A percentile compares a stretch with the other conserved stretches of the same genome.
Conservation (phyloP, 768 basidiomycete species). For the Collybiopsis luxurians region DNA sequence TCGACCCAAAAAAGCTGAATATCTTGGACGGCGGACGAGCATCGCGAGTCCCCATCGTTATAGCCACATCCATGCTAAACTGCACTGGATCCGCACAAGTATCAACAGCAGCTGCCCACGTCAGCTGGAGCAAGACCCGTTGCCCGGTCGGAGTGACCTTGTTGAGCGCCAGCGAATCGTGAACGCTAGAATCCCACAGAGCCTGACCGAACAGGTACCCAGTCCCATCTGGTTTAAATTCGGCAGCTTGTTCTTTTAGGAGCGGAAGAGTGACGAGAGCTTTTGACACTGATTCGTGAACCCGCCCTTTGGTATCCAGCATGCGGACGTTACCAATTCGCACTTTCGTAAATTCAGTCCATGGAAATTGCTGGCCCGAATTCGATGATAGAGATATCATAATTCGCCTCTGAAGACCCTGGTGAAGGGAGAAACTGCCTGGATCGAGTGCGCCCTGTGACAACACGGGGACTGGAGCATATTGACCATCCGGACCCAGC, state of each 20-base stretch:
- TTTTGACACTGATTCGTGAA: slow-evolving; percentile 77
- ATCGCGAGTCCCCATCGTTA: slow-evolving; percentile 82
- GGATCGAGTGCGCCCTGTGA: slow-evolving; percentile 74
- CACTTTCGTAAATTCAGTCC: slow-evolving; percentile 76
- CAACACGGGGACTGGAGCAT: slow-evolving; percentile 79
- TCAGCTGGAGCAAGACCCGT: slow-evolving; percentile 74
- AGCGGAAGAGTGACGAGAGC: slow-evolving; percentile 71
- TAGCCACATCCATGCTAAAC: slow-evolving; percentile 84
- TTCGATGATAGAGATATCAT: slow-evolving; percentile 76
- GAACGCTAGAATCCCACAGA: slow-evolving; percentile 92
- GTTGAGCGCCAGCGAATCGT: slow-evolving; percentile 84
- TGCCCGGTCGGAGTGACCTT: slow-evolving; percentile 77
- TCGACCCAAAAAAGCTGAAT: slow-evolving; percentile 71
- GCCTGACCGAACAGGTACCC: slow-evolving; percentile 66
- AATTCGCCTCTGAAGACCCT: slow-evolving; percentile 89
- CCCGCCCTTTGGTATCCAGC: slow-evolving; percentile 77
- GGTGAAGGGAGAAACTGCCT: slow-evolving; percentile 85
- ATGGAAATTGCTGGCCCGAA: slow-evolving; percentile 87
- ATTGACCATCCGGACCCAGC: slow-evolving; percentile 80
- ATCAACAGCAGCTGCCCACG: slow-evolving; percentile 79
- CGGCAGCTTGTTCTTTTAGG: slow-evolving; percentile 65
- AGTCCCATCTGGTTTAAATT: slow-evolving; percentile 85
- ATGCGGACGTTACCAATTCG: slow-evolving; percentile 82
- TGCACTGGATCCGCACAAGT: slow-evolving; percentile 82
- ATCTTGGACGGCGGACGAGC: slow-evolving; percentile 80